Conservation (phyloP, 2,329 filamentous ascomycete species). For the Fusarium tuaranense region DNA sequence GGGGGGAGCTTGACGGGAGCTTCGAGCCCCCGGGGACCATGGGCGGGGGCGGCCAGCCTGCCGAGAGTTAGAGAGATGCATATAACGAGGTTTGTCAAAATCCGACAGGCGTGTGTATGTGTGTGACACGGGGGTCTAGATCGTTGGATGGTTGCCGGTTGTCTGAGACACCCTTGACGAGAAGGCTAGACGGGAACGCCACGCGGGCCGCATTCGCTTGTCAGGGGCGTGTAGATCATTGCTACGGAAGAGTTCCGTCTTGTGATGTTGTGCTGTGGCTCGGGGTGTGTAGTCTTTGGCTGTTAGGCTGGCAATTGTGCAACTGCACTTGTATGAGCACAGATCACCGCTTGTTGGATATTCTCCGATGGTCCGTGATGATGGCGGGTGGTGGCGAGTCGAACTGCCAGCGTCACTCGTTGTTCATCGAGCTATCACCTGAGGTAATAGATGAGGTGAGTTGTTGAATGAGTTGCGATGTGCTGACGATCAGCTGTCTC, state of each 20-base stretch:
- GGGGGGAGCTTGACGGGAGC: background rate
- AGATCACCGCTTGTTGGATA: slow-evolving; percentile 2
- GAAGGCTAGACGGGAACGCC: slow-evolving; percentile 10
- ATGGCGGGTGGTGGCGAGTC: background rate
- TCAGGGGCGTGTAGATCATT: background rate
- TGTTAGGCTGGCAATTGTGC: background rate
- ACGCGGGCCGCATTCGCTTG: slow-evolving; percentile 10
- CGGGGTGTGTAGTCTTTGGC: background rate
- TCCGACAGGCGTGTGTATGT: background rate
- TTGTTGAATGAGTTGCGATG: background rate
- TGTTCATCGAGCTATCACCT: background rate
- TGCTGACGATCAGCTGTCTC: background rate
- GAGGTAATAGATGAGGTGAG: background rate
- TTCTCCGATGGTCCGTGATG: background rate
- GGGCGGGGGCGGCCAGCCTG: background rate
- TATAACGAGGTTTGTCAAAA: background rate
- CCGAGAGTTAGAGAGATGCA: background rate
- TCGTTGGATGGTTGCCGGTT: background rate
- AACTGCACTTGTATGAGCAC: background rate
- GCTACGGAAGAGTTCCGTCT: background rate
- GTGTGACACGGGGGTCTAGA: background rate
- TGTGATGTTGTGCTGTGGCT: background rate
- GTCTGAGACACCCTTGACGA: slow-evolving; percentile 16
- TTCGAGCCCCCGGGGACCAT: background rate
- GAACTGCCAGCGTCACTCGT: background rate